Evolutionary conservation across 2,329 filamentous ascomycete genomes (phyloP).

Genomic region (Fusarium globosum): DNA sequence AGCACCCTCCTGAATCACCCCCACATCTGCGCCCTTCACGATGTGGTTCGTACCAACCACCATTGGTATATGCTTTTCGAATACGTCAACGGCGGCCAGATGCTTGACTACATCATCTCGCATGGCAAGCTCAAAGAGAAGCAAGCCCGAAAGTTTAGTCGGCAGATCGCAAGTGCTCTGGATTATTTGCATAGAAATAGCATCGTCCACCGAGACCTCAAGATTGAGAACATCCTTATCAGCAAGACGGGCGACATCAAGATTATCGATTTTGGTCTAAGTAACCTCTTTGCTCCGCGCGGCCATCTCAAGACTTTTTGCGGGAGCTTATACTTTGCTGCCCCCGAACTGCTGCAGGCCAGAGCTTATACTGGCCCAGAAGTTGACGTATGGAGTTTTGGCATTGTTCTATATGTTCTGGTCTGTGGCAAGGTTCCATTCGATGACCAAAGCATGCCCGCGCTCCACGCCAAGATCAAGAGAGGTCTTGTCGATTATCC

Average conservation of each 20-base stretch:
- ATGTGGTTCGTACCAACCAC: slow-evolving; percentile 94
- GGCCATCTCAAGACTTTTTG: slow-evolving; percentile 95
- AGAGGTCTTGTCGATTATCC: slow-evolving; percentile 96
- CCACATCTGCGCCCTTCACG: slow-evolving; percentile 94
- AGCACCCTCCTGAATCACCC: slow-evolving; percentile 94
- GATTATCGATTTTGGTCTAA: slow-evolving; percentile 98
- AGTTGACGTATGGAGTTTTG: slow-evolving; percentile 98
- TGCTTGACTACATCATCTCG: slow-evolving; percentile 99
- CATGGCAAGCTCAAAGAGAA: slow-evolving; percentile 98
- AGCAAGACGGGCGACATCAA: slow-evolving; percentile 99
- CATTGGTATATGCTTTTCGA: slow-evolving; percentile 99
- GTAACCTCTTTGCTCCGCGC: slow-evolving; percentile 91
- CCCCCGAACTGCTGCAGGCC: slow-evolving; percentile 92
- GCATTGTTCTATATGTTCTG: slow-evolving; percentile 95
- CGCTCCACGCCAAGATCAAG: slow-evolving; percentile 98
- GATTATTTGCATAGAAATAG: slow-evolving; percentile 99
- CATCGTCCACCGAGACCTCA: slow-evolving; percentile 96
- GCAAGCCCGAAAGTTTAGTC: slow-evolving; percentile 95
- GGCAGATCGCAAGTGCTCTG: slow-evolving; percentile 94
- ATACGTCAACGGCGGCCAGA: slow-evolving; percentile 98
- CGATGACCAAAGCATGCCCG: slow-evolving; percentile 99
- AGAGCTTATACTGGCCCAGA: slow-evolving; percentile 95
- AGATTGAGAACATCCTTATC: slow-evolving; percentile 99
- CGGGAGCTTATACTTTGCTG: slow-evolving; percentile 96
- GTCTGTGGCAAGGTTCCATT: slow-evolving; percentile 99